Evolutionary conservation across 352 stramenopile genomes (phyloP), one percentile per base, ranked within the genome.

Genomic region (Phytophthora pisi): DNA sequence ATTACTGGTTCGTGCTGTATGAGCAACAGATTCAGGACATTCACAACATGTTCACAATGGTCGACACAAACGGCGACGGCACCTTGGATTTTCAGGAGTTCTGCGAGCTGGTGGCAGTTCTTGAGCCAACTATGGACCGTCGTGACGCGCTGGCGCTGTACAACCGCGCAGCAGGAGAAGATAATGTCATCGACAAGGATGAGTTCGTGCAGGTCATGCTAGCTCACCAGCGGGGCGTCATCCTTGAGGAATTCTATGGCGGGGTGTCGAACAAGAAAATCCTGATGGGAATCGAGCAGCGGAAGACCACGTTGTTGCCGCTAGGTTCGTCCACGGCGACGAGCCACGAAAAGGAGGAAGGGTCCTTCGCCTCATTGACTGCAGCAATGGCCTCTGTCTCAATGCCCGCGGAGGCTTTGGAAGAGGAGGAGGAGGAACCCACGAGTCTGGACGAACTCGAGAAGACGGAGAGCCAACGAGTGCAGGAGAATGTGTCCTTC

Each of bases 171-270:
- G 82, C 82, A 31, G 81, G 81, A 5, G 82, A 90, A 15, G 82
- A 94, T 57, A 77, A 92, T 24, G 81, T 92, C n/a, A 90, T 92
- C 31, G 86, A 92, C 56, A 89, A 89, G 57, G 79, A 92, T 23
- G 82, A 92, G 56, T 92, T 94, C 50, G 81, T 90, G 16, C 72
- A 90, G 24, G 77, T 89, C 9, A 92, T 93, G 86, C 72, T 93
- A 4, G 64, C 79, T 18, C 84, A 92, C 50, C 86, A 93, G 66
- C 86, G 85, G 24, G 72, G 77, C 4, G 52, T 86, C 30, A 86
- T 94, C 42, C 63, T 91, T 8, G 83, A 84, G 53, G 80, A 90
- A 40, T 80, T 90, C 30, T 92, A 90, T 57, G 70, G 70, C 7
- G 68, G 67, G 4, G 70, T 78, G 24, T 82, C 73, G 15, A 79